These are phyloP conservation scores for Phytopythium delawarense DNA, from an alignment of 352 stramenopile genomes.

Conservation along the genomic window DNA sequence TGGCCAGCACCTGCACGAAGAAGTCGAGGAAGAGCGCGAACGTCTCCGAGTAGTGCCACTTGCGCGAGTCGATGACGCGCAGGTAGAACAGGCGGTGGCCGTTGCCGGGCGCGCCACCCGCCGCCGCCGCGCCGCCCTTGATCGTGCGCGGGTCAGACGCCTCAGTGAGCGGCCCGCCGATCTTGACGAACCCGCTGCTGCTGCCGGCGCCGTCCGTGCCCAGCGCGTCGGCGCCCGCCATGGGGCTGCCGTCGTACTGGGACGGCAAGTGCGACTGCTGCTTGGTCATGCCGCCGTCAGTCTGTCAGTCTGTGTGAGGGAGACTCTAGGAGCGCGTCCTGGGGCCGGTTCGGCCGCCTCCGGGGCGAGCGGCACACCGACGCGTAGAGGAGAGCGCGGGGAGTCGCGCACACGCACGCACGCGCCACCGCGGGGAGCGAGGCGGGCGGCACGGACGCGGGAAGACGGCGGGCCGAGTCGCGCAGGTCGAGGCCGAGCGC, in stretches of 20 bases:
- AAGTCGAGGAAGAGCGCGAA: slow-evolving; percentile 87
- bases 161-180: slow-evolving; percentile 67
- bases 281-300: background rate
- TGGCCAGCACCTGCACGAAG: slow-evolving; percentile 73
- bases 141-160: slow-evolving; percentile 64
- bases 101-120: slow-evolving; percentile 26
- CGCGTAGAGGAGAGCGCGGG: background rate
- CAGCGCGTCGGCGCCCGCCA: slow-evolving; percentile 16
- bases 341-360: no score
- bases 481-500: background rate
- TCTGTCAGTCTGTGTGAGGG: no score
- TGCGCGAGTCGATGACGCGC: slow-evolving; percentile 82
- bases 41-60: slow-evolving; percentile 86
- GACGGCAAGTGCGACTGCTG: slow-evolving; percentile 7
- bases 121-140: slow-evolving; percentile 29
- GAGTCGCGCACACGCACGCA: background rate
- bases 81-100: slow-evolving; percentile 76
- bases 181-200: slow-evolving; percentile 67
- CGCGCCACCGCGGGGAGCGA: background rate
- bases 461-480: background rate
- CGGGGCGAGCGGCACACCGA: background rate
- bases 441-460: background rate
- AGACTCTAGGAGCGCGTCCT: no score
- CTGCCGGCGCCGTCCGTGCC: slow-evolving; percentile 13
- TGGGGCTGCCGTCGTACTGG: slow-evolving; percentile 9